These are phyloP conservation scores for Sugiyamaella marilandica DNA, from an alignment of 805 yeast species.

Conservation along the genomic window DNA sequence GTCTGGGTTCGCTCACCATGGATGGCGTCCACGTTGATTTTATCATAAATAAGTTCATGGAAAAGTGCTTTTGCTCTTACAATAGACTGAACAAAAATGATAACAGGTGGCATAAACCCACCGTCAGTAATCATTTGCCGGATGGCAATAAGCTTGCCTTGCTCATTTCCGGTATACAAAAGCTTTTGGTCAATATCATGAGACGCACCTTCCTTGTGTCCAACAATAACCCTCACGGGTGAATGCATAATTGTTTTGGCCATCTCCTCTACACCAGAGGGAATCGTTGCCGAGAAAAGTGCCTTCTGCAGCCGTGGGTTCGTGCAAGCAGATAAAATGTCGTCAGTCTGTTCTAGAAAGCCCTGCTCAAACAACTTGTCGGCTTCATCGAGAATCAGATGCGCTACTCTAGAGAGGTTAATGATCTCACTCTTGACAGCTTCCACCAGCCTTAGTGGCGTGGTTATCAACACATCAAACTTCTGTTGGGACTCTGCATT, in stretches of 20 bases:
- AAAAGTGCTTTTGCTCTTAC: conserved; percentile 91
- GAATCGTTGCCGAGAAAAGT: conserved; percentile 92
- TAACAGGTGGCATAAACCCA: conserved; percentile 85
- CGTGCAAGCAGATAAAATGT: conserved; percentile 57
- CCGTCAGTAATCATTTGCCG: conserved; percentile 74
- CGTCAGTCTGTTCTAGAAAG: conserved; percentile 88
- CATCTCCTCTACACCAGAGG: conserved; percentile 85
- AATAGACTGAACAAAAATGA: conserved; percentile 87
- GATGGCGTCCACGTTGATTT: conserved; percentile 87
- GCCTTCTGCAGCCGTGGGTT: conserved; percentile 52
- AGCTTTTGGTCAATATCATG: conserved; percentile 75
- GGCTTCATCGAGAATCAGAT: conserved; percentile 88
- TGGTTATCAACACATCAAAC: conserved; percentile 76
- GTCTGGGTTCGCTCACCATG: conserved; percentile 90
- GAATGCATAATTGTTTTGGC: conserved; percentile 81
- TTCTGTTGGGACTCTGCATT: conserved; percentile 55
- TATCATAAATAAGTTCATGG: conserved; percentile 89
- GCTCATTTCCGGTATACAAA: conserved; percentile 86
- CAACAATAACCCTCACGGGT: conserved; percentile 82
- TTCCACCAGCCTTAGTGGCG: conserved; percentile 86
- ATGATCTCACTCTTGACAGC: conserved; percentile 58
- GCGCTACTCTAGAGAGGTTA: conserved; percentile 61
- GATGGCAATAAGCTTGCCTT: conserved; percentile 89
- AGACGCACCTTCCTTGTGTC: conserved; percentile 92
- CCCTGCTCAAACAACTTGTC: conserved; percentile 83